Evolutionary conservation across 371 early-diverging fungal species (phyloP).

Genomic region (Edhazardia aedis): DNA sequence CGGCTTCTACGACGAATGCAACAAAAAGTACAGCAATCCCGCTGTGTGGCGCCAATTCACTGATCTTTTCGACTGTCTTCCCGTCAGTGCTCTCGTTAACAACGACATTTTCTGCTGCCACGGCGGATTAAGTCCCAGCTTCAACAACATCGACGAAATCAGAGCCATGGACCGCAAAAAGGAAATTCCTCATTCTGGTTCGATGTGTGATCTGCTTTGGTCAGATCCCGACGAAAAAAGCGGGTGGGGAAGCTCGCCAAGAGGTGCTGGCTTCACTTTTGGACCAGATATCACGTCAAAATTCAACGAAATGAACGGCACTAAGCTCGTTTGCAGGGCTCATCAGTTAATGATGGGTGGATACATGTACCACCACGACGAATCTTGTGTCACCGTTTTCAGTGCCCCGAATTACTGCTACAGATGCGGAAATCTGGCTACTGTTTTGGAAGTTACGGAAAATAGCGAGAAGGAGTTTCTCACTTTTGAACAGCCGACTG

Average conservation of each 20-base stretch:
- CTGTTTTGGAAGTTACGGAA: constrained; percentile 78
- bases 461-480: constrained; percentile 50
- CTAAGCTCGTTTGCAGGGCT: constrained; percentile 80
- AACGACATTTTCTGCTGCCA: constrained; percentile 87
- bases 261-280: constrained; percentile 93
- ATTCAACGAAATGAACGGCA: constrained; percentile 82
- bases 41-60: constrained; percentile 94
- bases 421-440: constrained; percentile 90
- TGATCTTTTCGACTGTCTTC: constrained; percentile 88
- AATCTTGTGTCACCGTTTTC: constrained; percentile 91
- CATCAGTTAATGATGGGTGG: constrained; percentile 99
- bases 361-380: constrained; percentile 80
- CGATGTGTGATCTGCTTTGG: constrained; percentile 93
- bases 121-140: constrained; percentile 88
- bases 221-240: constrained; percentile 90
- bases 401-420: constrained; percentile 98
- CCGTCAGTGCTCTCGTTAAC: constrained; percentile 76
- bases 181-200: constrained; percentile 93
- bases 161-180: constrained; percentile 75
- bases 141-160: constrained; percentile 84
- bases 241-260: constrained; percentile 88
- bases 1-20: constrained; percentile 96
- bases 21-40: constrained; percentile 82
- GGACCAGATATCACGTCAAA: constrained; percentile 71
- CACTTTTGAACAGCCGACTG: constrained; percentile 94